Evolutionary conservation across 2,329 filamentous ascomycete genomes (phyloP).

Genomic region (Neonectria punicea): DNA sequence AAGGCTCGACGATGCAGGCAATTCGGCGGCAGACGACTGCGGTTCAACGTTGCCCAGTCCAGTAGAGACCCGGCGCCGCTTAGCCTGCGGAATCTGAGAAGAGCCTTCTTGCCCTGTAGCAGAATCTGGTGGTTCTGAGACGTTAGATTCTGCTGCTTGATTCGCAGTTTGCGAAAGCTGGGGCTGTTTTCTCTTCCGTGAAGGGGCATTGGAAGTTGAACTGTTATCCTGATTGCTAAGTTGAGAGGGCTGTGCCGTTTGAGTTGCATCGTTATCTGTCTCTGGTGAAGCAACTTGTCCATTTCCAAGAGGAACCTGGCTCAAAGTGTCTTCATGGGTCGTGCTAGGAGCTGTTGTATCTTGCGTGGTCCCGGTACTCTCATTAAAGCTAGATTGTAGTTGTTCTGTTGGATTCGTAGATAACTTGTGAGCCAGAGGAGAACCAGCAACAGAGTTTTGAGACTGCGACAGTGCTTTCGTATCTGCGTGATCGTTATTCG

Average conservation of each 20-base stretch:
- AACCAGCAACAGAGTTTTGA: constrained; percentile 12
- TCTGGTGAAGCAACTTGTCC: neutral
- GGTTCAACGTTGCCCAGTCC: constrained; percentile 15
- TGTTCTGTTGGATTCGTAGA: constrained; percentile 3
- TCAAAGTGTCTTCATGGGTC: constrained; percentile 1
- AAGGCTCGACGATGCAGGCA: constrained; percentile 25
- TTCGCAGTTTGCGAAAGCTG: constrained; percentile 10
- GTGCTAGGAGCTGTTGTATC: neutral
- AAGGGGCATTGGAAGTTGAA: neutral
- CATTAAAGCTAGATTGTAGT: neutral
- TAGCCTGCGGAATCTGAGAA: constrained; percentile 32
- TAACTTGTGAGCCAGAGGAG: constrained; percentile 33
- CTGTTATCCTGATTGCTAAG: neutral
- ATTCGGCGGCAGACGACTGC: constrained; percentile 20
- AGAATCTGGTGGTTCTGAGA: constrained; percentile 10
- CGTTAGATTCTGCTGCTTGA: neutral
- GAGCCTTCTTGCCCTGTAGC: neutral
- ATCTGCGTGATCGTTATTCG: constrained; percentile 5
- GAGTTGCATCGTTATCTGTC: neutral
- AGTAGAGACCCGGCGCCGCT: constrained; percentile 43
- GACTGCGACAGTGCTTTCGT: constrained; percentile 1
- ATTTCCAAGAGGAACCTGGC: neutral
- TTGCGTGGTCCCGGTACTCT: neutral
- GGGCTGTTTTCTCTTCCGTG: constrained; percentile 28
- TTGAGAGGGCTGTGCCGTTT: neutral